A percentile compares a stretch with the other conserved stretches of the same genome.
Conservation (phyloP, 108 stramenopile species). For the Thalassiosira profunda region DNA sequence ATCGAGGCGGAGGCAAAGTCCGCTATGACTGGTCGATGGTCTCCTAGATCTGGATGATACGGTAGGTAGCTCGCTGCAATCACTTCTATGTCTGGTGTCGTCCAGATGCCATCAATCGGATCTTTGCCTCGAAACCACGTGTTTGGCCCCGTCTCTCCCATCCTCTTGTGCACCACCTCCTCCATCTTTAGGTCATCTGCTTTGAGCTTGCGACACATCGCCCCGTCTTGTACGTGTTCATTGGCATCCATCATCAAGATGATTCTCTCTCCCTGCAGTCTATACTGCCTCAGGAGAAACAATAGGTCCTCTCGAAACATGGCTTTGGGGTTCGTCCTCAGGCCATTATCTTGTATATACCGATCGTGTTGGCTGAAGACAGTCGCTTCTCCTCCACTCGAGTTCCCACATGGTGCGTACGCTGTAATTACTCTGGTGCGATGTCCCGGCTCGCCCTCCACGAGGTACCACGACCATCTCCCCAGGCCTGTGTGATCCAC, state of each 20-base stretch:
- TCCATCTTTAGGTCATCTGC: not conserved
- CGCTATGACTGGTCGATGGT: not conserved
- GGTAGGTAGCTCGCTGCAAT: not conserved
- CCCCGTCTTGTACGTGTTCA: conserved; percentile 4
- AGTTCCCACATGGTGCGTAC: not conserved
- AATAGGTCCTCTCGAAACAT: not conserved
- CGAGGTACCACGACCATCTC: not conserved
- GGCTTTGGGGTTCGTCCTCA: not conserved
- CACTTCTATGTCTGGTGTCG: not conserved
- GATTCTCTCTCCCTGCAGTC: not conserved
- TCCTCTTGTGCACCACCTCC: not conserved
- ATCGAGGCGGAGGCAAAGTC: not conserved
- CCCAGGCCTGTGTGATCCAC: not conserved
- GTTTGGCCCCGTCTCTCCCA: not conserved
- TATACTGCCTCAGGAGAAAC: not conserved
- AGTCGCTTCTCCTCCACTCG: not conserved
- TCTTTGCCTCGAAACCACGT: not conserved
- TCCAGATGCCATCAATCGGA: not conserved
- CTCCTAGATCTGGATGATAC: not conserved
- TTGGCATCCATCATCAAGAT: conserved; percentile 18
- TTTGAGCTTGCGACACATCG: not conserved
- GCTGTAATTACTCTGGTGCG: not conserved
- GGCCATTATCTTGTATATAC: not conserved
- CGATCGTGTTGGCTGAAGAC: not conserved
- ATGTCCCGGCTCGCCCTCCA: not conserved